Percentiles rank a stretch among this genome's conserved stretches.
Evolutionary conservation across 441 rosid genomes (phyloP).

Genomic region (Gossypium schwendimanii): DNA sequence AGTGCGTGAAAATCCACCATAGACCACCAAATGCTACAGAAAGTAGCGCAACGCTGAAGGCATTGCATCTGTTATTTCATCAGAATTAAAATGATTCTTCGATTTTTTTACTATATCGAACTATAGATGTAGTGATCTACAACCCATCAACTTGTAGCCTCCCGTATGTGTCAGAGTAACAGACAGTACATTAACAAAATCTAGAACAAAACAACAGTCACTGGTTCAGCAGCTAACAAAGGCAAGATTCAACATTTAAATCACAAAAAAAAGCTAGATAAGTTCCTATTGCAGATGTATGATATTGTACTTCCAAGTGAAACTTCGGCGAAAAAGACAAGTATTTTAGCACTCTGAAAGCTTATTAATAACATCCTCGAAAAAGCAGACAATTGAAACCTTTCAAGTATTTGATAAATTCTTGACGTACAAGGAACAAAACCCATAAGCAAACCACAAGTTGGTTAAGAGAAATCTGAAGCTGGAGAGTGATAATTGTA

Average conservation of each 20-base stretch:
- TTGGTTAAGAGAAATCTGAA: neutral
- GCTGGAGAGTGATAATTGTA: neutral
- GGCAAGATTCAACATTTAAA: neutral
- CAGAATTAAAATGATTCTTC: neutral
- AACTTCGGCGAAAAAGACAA: neutral
- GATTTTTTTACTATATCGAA: neutral
- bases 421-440: neutral
- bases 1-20: neutral
- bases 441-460: neutral
- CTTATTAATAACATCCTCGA: neutral
- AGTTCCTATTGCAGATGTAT: neutral
- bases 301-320: neutral
- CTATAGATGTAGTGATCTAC: neutral
- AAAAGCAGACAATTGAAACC: neutral
- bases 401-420: neutral
- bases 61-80: neutral
- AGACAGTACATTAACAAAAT: neutral
- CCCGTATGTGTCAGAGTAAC: neutral
- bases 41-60: neutral
- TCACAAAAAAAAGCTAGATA: neutral
- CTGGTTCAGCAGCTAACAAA: neutral
- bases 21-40: neutral
- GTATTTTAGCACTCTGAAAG: neutral
- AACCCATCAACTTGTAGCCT: neutral
- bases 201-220: neutral